phyloP scores from a whole-genome alignment of 441 rosid species.

The Arabidopsis lyrata region DNA sequence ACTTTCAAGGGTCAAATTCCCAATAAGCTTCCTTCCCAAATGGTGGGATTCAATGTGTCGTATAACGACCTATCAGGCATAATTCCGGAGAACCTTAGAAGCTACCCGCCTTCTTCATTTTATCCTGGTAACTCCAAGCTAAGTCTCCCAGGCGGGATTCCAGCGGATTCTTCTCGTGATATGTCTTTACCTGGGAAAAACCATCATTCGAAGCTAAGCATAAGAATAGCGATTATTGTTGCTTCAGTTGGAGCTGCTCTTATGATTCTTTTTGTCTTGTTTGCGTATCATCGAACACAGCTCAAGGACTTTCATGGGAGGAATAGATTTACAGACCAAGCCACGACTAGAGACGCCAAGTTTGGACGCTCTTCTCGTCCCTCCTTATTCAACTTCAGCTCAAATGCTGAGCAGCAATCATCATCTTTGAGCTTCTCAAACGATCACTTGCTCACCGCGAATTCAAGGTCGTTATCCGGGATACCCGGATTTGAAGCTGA shows the following conservation, averaged over 20 bases:
- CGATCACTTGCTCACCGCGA: slow-evolving; percentile 82
- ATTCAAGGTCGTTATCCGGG: slow-evolving; percentile 83
- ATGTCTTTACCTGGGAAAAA: slow-evolving; percentile 32
- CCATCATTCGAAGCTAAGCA: slow-evolving; percentile 56
- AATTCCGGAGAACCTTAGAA: slow-evolving; percentile 64
- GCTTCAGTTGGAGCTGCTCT: slow-evolving; percentile 75
- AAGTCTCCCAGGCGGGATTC: slow-evolving; percentile 44
- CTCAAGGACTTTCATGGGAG: slow-evolving; percentile 72
- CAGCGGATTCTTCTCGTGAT: slow-evolving; percentile 37
- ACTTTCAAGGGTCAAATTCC: slow-evolving; percentile 77
- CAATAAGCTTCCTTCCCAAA: slow-evolving; percentile 60
- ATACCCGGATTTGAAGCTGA: slow-evolving; percentile 62
- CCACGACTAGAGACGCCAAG: slow-evolving; percentile 62
- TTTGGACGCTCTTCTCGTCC: slow-evolving; percentile 64
- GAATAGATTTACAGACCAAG: slow-evolving; percentile 56
- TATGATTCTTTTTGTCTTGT: slow-evolving; percentile 69
- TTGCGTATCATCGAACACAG: slow-evolving; percentile 76
- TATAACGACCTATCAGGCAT: slow-evolving; percentile 74
- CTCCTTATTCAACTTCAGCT: slow-evolving; percentile 71
- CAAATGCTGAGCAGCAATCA: slow-evolving; percentile 61
- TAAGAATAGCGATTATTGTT: slow-evolving; percentile 72
- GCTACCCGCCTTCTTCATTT: slow-evolving; percentile 65
- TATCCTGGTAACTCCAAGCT: slow-evolving; percentile 71
- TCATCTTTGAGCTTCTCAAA: slow-evolving; percentile 86
- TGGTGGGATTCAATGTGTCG: slow-evolving; percentile 76